Evolutionary conservation across 179 eudicot species (phyloP).

Genomic region (Drosera spatulata): DNA sequence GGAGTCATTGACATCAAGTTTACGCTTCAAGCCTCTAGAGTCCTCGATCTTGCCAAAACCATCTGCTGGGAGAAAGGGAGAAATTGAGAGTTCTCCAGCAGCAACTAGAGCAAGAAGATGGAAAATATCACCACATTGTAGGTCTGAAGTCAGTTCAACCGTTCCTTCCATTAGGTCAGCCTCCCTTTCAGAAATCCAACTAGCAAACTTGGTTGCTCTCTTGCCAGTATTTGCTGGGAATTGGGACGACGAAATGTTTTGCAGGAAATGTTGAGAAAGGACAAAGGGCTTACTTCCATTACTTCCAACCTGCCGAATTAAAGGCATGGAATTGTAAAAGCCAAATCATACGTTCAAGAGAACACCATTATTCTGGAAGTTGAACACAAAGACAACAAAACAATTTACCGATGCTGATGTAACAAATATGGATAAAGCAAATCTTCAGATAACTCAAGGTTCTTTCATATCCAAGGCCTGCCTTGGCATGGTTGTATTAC

Average conservation of each 20-base stretch:
- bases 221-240: conserved; percentile 78
- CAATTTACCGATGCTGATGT: too few species aligned
- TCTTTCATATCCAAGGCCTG: too few species aligned
- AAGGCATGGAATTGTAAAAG: conserved; percentile 6
- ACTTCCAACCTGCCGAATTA: conserved; percentile 56
- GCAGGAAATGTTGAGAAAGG: conserved; percentile 73
- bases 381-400: too few species aligned
- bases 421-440: too few species aligned
- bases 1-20: conserved; percentile 30
- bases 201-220: conserved; percentile 56
- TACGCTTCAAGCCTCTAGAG: conserved; percentile 56
- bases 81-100: conserved; percentile 58
- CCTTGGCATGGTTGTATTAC: too few species aligned
- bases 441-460: too few species aligned
- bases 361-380: too few species aligned
- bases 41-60: conserved; percentile 94
- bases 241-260: conserved; percentile 46
- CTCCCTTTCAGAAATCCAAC: conserved; percentile 63
- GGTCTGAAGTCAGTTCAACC: conserved; percentile 47
- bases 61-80: conserved; percentile 65
- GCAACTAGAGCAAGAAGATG: conserved; percentile 59
- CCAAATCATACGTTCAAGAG: background rate
- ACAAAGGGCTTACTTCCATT: conserved; percentile 51
- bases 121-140: conserved; percentile 85
- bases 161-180: conserved; percentile 55